Evolutionary conservation across 495 filamentous ascomycete species (phyloP), one percentile per base, ranked within the genome.

Genomic region (Tuber melanosporum): DNA sequence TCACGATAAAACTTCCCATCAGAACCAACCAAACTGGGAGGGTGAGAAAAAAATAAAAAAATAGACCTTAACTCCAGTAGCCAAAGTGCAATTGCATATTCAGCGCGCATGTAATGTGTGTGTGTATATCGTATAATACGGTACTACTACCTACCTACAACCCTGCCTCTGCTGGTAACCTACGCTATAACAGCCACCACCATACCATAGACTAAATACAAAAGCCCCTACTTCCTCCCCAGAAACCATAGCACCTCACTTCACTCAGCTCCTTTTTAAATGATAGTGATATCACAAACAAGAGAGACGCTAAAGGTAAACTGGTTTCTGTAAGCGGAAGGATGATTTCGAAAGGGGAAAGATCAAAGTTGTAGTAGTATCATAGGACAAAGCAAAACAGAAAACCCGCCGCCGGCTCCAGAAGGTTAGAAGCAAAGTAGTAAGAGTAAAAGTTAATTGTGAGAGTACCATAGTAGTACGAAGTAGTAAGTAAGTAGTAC

Each of bases 41-140:
- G 26, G 6, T 0, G 45, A n/a, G 62, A 41, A 73, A 36, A 46
- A 71, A 32, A 70, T 5, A 14, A 79, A 46, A 71, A 32, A 44
- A 78, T 74, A 46, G 62, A 71, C 46, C 62, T 46, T 81, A 82
- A 83, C 75, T 6, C 6, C 2, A n/a, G 7, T n/a, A n/a, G n/a
- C 8, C 49, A 52, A 83, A 70, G 73, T 83, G 78, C 77, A 82
- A 80, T 32, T 32, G 32, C 32, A 80, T 79, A 80, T 80, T 72
- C 44, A 32, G 52, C 26, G 52, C 4, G n/a, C 52, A n/a, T 10
- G 22, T 57, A 20, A 20, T 57, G n/a, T 32, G 52, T 20, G 44
- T 45, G 45, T 46, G 12, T 2, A 32, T 26, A 32, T 14, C n/a
- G n/a, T 32, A 26, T 32, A n/a, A 57, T 26, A 52, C 47, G 6